Evolutionary conservation across 345 rosid genomes (phyloP).

Genomic region (Kandelia obovata): DNA sequence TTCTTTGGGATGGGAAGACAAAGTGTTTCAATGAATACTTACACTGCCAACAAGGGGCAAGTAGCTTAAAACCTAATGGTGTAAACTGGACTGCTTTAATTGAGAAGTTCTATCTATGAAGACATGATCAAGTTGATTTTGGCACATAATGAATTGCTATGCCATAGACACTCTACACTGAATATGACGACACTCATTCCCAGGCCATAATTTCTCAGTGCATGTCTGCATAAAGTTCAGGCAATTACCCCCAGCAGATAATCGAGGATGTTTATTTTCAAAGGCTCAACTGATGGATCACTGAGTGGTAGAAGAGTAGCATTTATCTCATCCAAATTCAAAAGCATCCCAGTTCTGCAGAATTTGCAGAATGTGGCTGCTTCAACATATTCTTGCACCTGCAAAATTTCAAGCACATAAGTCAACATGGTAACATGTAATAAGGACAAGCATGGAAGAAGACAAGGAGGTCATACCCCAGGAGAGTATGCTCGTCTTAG

Average conservation of each 20-base stretch:
- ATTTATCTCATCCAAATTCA: conserved; percentile 74
- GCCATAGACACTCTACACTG: background rate
- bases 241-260: conserved; percentile 78
- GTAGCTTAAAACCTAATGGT: too few relatives aligned
- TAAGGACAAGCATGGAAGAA: conserved; percentile 1
- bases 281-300: conserved; percentile 67
- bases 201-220: background rate
- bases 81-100: background rate
- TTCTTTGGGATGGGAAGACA: too few relatives aligned
- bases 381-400: conserved; percentile 95
- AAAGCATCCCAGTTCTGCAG: conserved; percentile 63
- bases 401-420: conserved; percentile 20
- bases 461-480: conserved; percentile 62
- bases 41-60: too few relatives aligned
- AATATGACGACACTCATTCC: background rate
- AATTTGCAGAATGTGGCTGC: conserved; percentile 89
- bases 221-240: conserved; percentile 10
- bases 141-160: background rate
- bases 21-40: too few relatives aligned
- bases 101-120: background rate
- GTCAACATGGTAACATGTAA: conserved; percentile 3
- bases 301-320: conserved; percentile 52
- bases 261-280: conserved; percentile 88
- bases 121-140: background rate
- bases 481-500: conserved; percentile 87